Evolutionary conservation across 192 early-diverging fungal species (phyloP).

Genomic region (Rhizophagus sp.): DNA sequence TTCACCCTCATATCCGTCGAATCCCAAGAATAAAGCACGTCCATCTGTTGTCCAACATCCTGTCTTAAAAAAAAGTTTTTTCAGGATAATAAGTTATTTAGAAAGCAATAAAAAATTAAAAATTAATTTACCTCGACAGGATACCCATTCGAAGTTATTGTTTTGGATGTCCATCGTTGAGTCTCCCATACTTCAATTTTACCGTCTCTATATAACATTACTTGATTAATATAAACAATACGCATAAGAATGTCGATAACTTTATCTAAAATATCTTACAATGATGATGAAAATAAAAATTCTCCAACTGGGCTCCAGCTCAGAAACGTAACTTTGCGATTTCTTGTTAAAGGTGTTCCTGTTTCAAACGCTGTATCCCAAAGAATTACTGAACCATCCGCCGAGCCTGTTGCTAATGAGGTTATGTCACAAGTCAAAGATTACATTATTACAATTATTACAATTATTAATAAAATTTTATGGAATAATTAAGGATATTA

Average conservation of each 20-base stretch:
- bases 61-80: neutral
- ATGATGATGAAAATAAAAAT: constrained; percentile 15
- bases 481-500: constrained; percentile 23
- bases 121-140: neutral
- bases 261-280: constrained; percentile 19
- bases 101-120: neutral
- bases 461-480: neutral
- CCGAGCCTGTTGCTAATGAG: constrained; percentile 25
- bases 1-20: neutral
- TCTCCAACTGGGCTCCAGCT: constrained; percentile 25
- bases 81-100: neutral
- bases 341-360: neutral
- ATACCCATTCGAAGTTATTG: neutral
- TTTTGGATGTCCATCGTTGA: constrained; percentile 23
- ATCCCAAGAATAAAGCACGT: constrained; percentile 5
- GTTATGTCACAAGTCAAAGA: constrained; percentile 11
- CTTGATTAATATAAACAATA: neutral
- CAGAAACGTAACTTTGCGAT: neutral
- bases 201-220: constrained; percentile 6
- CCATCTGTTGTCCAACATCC: constrained; percentile 27
- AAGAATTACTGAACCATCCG: constrained; percentile 27
- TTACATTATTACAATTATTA: neutral
- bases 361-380: constrained; percentile 27
- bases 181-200: constrained; percentile 27
- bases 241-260: too few relatives aligned